Conservation (phyloP, 495 filamentous ascomycete genomes). For the Penicillium mononematosum region DNA sequence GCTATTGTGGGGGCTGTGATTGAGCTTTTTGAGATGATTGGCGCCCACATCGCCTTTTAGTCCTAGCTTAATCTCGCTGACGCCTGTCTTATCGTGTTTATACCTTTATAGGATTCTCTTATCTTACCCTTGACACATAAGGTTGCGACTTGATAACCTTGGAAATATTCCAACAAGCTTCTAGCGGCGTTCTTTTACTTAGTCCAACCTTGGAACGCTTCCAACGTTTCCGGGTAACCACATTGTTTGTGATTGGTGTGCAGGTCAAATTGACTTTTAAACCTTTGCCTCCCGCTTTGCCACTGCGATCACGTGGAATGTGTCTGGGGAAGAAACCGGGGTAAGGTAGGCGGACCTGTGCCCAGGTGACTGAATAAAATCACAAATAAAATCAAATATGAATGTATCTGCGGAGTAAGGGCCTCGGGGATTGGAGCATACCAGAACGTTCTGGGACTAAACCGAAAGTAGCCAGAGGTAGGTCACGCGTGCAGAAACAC, state of each 20-base stretch:
- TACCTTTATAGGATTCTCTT: slow-evolving; percentile 4
- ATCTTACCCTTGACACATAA: neutral
- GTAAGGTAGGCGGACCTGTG: slow-evolving; percentile 1
- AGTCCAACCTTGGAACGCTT: neutral
- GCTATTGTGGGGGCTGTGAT: slow-evolving; percentile 7
- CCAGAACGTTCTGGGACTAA: neutral
- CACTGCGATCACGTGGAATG: neutral
- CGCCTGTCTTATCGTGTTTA: slow-evolving; percentile 8
- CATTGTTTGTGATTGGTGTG: slow-evolving; percentile 1
- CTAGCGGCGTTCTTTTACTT: neutral
- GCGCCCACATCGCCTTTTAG: neutral
- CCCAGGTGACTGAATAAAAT: neutral
- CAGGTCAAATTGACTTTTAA: neutral
- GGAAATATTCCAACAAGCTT: neutral
- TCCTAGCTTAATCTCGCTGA: neutral
- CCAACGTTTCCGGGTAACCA: too few species aligned
- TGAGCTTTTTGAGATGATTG: slow-evolving; percentile 3
- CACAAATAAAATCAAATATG: neutral
- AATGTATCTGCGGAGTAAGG: too few species aligned
- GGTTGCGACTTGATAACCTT: neutral
- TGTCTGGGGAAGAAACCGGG: slow-evolving; percentile 9
- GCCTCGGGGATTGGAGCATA: too few species aligned
- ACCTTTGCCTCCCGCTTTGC: neutral
- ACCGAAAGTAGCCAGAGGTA: neutral
- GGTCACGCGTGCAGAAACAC: slow-evolving; percentile 7